These are phyloP conservation scores for Diaporthe australafricana DNA, from an alignment of 2,329 filamentous ascomycete genomes.

Conservation along the genomic window DNA sequence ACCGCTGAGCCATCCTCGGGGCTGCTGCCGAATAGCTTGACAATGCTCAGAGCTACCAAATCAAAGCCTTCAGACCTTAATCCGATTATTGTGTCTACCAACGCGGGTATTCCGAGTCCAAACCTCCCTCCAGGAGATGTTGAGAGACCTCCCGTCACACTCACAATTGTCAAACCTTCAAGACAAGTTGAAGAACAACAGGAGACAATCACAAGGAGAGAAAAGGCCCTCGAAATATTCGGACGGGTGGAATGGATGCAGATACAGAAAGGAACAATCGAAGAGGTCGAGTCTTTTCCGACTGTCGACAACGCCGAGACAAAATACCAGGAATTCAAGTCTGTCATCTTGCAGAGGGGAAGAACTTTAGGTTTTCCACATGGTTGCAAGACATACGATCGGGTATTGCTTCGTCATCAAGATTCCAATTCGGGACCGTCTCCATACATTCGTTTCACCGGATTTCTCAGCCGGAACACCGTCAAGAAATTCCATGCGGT, in stretches of 20 bases:
- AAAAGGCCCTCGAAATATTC: background rate
- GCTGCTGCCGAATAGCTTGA: no score
- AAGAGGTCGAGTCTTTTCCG: background rate
- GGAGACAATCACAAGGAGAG: background rate
- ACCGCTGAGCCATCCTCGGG: no score
- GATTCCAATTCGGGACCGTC: background rate
- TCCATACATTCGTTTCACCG: background rate
- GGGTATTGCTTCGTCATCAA: background rate
- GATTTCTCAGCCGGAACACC: background rate
- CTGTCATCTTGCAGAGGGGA: background rate
- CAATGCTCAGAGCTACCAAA: no score
- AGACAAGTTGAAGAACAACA: background rate
- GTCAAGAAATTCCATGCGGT: background rate
- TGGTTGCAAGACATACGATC: background rate
- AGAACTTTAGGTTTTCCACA: background rate
- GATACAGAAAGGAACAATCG: background rate
- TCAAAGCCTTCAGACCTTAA: no score
- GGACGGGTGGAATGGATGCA: background rate
- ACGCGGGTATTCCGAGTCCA: no score
- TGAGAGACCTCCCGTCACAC: no score
- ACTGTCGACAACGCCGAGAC: background rate
- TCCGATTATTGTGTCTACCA: no score
- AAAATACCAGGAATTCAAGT: conserved; percentile 2
- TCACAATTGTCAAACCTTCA: background rate
- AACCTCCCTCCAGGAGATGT: no score